phyloP scores from a whole-genome alignment of 2,329 filamentous ascomycete species.

The Phymatotrichopsis omnivora region DNA sequence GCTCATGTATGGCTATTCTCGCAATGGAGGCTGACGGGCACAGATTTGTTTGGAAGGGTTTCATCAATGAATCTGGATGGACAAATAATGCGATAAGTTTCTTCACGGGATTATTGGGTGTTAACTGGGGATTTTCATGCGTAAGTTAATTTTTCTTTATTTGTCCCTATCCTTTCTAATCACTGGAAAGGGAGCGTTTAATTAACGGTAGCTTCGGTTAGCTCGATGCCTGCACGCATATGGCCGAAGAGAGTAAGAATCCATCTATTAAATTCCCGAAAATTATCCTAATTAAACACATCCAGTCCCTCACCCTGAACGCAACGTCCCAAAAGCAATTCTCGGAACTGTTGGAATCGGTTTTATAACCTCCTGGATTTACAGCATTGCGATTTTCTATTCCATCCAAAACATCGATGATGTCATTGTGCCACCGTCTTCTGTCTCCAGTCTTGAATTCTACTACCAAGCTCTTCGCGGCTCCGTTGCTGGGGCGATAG shows the following conservation, averaged over 20 bases:
- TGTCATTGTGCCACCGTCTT: constrained; percentile 37
- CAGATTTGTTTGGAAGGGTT: constrained; percentile 13
- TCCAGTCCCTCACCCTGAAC: constrained; percentile 40
- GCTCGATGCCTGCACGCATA: constrained; percentile 42
- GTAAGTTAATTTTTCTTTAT: background rate
- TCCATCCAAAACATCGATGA: constrained; percentile 41
- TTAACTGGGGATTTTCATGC: constrained; percentile 40
- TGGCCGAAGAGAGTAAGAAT: constrained; percentile 41
- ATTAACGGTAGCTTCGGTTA: too few species aligned
- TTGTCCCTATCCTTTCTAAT: too few species aligned
- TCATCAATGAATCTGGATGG: constrained; percentile 22
- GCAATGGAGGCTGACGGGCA: too few species aligned
- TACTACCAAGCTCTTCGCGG: constrained; percentile 39
- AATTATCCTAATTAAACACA: too few species aligned
- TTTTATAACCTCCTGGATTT: constrained; percentile 42
- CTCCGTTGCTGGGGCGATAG: constrained; percentile 38
- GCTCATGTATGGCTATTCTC: too few species aligned
- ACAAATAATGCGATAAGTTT: constrained; percentile 36
- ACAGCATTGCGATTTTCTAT: constrained; percentile 44
- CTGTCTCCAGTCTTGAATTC: constrained; percentile 40
- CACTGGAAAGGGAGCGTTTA: too few species aligned
- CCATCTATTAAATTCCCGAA: background rate
- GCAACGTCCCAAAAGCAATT: constrained; percentile 30
- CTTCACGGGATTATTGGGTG: constrained; percentile 43
- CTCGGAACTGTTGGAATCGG: constrained; percentile 42